Evolutionary conservation across 225 moss, liverwort and hornwort genomes (phyloP).

Genomic region (Ulota crispa): DNA sequence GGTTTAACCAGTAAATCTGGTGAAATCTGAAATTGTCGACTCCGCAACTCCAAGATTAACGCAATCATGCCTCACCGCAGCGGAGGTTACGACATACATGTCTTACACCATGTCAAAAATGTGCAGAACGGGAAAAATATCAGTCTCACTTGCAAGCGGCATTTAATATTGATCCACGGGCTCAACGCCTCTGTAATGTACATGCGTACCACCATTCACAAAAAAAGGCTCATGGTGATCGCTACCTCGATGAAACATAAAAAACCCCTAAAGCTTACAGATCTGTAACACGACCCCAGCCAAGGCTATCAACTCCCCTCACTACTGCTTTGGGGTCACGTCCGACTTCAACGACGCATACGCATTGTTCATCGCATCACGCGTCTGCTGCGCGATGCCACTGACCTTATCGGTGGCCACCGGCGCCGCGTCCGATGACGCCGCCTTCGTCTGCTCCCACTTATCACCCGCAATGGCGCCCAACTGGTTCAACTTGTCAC

Average conservation of each 20-base stretch:
- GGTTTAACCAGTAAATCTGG: too few relatives aligned
- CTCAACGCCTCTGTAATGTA: not conserved
- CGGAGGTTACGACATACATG: rapidly evolving
- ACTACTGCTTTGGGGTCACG: slow-evolving; percentile 1
- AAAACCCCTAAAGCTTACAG: not conserved
- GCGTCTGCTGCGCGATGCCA: slow-evolving; percentile 14
- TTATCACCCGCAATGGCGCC: slow-evolving; percentile 2
- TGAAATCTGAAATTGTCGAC: too few relatives aligned
- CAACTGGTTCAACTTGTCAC: slow-evolving; percentile 8
- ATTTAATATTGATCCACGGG: rapidly evolving
- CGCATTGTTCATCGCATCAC: slow-evolving; percentile 21
- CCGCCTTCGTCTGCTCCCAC: slow-evolving; percentile 28
- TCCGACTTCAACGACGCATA: not conserved
- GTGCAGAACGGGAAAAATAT: not conserved
- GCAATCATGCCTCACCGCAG: too few relatives aligned
- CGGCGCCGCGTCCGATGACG: not conserved
- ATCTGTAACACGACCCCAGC: not conserved
- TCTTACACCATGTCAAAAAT: not conserved
- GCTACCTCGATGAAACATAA: not conserved
- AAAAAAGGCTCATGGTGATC: rapidly evolving
- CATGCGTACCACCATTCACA: not conserved
- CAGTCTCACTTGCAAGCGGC: not conserved
- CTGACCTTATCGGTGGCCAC: not conserved
- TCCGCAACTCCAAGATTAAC: too few relatives aligned
- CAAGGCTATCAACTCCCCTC: not conserved